Evolutionary conservation across 345 rosid species (phyloP), one percentile per base, ranked within the genome.

Genomic region (Dipteronia sinensis): DNA sequence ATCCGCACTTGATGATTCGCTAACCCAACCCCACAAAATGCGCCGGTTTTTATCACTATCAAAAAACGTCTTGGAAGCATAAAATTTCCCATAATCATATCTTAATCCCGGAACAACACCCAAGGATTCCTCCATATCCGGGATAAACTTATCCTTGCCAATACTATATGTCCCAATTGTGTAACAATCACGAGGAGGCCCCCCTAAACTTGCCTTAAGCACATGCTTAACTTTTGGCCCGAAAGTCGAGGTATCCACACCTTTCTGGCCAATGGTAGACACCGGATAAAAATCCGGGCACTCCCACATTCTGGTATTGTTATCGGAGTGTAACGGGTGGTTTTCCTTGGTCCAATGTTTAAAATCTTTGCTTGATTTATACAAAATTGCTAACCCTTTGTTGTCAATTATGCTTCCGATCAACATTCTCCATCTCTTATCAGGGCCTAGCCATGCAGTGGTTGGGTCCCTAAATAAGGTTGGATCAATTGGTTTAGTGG

Each of bases 41-140:
- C 91, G 75, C 40, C 95, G 72, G 22, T 76, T 77, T 66, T 66
- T 82, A 17, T 15, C 53, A 16, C 67, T 73, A 53, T 91, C 93
- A 15, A 84, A 91, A 71, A 89, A 91, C 1, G 95, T 78, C 80
- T 91, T 91, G 0, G 93, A 89, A 38, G 95, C 95, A 71, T 89
- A 91, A 64, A 80, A 91, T 44, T 91, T 91, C 0, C 93, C 93
- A 53, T 88, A 89, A 66, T 91, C 95, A 51, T 65, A 86, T 56
- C 91, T 73, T 27, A 87, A 78, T 16, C 87, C 91, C 0, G 69
- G 78, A 79, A 74, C 82, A 1, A 79, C 75, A 25, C 83, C 82
- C 2, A 77, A 71, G 0, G 72, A 81, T 7, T 72, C 78, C 0
- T 78, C 53, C 29, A 83, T 23, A 44, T 85, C 91, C 0, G 87